Evolutionary conservation across 2,329 filamentous ascomycete genomes (phyloP), one percentile per base, ranked within the genome.

Genomic region (Colletotrichum sp.): DNA sequence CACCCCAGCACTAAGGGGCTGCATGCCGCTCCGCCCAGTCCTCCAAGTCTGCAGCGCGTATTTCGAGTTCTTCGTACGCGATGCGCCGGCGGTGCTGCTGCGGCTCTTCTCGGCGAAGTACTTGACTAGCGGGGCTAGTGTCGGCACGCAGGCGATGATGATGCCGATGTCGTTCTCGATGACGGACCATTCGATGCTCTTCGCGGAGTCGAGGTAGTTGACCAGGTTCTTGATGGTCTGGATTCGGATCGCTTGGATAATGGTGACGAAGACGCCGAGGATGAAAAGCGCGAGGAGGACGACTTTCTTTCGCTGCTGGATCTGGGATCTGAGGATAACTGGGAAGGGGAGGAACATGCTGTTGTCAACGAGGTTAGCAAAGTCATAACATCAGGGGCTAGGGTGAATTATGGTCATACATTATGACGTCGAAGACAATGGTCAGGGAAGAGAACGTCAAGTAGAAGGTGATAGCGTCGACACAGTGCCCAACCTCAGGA

Each of bases 181-280:
- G 15, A 83, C 81, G 0, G 87, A 89, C 88, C 88, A 89, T 39
- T 86, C 82, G 66, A 89, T 85, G 26, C 86, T 80, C 2, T 80
- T 75, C 7, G 85, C 82, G 4, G 85, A 87, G 80, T 90, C 87
- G 39, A 87, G 84, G 74, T 87, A 87, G 78, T 86, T 87, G 36
- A 80, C 77, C 5, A 89, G 84, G 16, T 82, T 84, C 49, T 83
- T 82, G 76, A 90, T 86, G n/a, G 86, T 89, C 72, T 87, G 84
- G 72, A 90, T 88, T 16, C 88, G 88, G 75, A 90, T 84, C 72
- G 89, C 85, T 78, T 90, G 88, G 72, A 90, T 88, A 63, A 88
- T 77, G 7, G 87, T 89, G 59, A 90, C 85, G 81, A 90, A 90
- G 68, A 87, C 81, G n/a, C 89, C 89, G 28, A 90, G 83, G 4